Evolutionary conservation across 139 green algal genomes (phyloP).

Genomic region (Chlorella sp.): DNA sequence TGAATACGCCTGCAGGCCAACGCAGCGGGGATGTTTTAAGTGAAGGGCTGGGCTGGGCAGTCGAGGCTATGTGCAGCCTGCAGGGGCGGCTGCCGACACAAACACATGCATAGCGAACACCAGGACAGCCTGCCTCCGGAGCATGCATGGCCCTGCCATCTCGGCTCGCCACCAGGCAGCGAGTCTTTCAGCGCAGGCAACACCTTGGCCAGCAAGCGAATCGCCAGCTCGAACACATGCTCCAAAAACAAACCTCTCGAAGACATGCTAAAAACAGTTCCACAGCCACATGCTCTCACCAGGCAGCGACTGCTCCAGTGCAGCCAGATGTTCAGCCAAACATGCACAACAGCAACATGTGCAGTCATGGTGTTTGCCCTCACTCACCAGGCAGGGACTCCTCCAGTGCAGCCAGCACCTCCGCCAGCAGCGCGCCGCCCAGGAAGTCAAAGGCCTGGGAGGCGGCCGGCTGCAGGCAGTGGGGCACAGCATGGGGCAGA

Average conservation of each 20-base stretch:
- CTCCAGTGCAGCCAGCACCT: conserved; percentile 75
- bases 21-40: neutral
- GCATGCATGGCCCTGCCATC: no score
- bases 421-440: conserved; percentile 75
- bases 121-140: no score
- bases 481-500: neutral
- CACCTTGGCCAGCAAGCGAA: neutral
- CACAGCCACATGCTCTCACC: no score
- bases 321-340: no score
- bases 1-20: conserved; percentile 89
- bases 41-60: neutral
- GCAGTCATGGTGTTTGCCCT: no score
- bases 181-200: neutral
- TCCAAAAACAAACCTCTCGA: no score
- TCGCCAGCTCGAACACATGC: neutral
- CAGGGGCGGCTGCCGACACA: no score
- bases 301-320: no score
- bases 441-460: conserved; percentile 86
- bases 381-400: conserved; percentile 62
- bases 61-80: neutral
- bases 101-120: no score
- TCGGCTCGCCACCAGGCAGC: no score
- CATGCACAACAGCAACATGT: no score
- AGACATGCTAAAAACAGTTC: no score
- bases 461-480: conserved; percentile 46